phyloP scores from a whole-genome alignment of 306 rosid genomes.

The Quercus cerris region DNA sequence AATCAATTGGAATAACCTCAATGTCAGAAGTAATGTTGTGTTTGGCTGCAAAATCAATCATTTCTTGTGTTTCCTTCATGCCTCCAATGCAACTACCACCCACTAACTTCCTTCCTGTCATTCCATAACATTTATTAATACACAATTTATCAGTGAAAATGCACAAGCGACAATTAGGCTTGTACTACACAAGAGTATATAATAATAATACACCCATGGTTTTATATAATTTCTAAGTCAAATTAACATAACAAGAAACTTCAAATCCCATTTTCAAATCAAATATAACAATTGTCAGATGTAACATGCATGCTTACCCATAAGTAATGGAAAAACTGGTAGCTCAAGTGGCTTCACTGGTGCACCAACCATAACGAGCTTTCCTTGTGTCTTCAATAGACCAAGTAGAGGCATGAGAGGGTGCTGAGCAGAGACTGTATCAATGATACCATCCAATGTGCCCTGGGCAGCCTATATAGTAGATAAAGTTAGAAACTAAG shows the following conservation, averaged over 20 bases:
- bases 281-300: not conserved
- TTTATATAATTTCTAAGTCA: no score
- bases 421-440: no score
- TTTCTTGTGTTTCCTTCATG: slow-evolving; percentile 31
- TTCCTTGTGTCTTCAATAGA: no score
- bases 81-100: slow-evolving; percentile 26
- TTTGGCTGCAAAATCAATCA: slow-evolving; percentile 9
- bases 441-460: slow-evolving; percentile 25
- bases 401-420: no score
- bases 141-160: not conserved
- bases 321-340: slow-evolving; percentile 6
- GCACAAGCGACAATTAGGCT: not conserved
- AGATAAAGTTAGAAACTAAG: not conserved
- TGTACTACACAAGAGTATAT: no score
- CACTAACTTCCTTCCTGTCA: slow-evolving; percentile 24
- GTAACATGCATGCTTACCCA: slow-evolving; percentile 8
- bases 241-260: no score
- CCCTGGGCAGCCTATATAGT: slow-evolving; percentile 22
- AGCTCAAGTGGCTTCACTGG: no score
- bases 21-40: not conserved
- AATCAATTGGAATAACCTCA: not conserved
- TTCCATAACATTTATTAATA: not conserved
- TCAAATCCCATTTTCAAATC: no score
- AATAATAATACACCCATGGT: no score
- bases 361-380: no score